phyloP scores from a whole-genome alignment of 768 basidiomycete genomes.

The Leccinum barrowsii region DNA sequence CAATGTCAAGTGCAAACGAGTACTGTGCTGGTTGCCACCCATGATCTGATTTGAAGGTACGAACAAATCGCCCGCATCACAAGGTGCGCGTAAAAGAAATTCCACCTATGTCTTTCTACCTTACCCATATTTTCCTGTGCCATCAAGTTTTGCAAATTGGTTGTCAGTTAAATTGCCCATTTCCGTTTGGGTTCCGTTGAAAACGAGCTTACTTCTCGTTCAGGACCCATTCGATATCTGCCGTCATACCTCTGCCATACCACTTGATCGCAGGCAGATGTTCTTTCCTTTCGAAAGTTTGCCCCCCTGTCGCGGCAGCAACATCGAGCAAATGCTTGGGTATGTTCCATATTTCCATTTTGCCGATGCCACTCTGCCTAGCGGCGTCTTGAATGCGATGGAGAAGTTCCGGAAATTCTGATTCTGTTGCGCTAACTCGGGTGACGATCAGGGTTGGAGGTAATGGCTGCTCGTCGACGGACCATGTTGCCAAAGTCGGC shows the following conservation, averaged over 20 bases:
- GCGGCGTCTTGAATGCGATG: constrained; percentile 35
- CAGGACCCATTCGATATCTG: constrained; percentile 40
- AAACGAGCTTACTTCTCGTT: constrained; percentile 42
- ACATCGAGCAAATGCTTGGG: constrained; percentile 29
- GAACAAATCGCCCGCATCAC: too few relatives aligned
- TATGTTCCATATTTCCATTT: constrained; percentile 49
- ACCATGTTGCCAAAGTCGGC: constrained; percentile 42
- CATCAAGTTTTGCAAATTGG: too few relatives aligned
- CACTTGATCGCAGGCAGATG: constrained; percentile 46
- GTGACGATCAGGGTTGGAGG: constrained; percentile 42
- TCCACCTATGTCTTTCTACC: too few relatives aligned
- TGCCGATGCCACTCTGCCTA: constrained; percentile 30
- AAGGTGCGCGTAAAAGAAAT: too few relatives aligned
- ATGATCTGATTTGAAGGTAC: too few relatives aligned
- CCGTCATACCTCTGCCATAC: constrained; percentile 39
- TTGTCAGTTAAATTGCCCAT: background rate
- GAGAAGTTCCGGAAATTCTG: constrained; percentile 36
- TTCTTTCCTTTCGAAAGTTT: constrained; percentile 32
- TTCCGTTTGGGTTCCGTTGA: background rate
- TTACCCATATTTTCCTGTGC: too few relatives aligned
- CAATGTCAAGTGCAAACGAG: too few relatives aligned
- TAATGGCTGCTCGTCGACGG: constrained; percentile 34
- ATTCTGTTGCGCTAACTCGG: constrained; percentile 33
- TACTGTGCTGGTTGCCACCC: too few relatives aligned
- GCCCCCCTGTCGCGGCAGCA: constrained; percentile 31